Conservation (phyloP, 2,329 filamentous ascomycete species). For the Sporothrix protearum region DNA sequence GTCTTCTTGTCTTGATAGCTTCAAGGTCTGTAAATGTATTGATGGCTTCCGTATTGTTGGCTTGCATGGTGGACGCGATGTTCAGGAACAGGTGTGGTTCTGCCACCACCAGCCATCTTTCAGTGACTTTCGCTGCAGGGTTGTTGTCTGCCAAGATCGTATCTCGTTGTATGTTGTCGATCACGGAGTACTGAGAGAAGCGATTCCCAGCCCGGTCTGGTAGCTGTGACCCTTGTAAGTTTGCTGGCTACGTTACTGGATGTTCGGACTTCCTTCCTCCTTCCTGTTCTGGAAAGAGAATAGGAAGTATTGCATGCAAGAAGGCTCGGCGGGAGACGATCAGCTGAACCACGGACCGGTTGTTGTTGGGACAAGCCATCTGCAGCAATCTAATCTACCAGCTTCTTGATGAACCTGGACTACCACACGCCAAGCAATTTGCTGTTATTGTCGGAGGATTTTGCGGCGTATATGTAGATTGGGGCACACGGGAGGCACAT, state of each 20-base stretch:
- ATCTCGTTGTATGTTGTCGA: too few relatives aligned
- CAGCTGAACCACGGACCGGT: not conserved
- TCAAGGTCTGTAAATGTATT: not conserved
- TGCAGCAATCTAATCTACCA: not conserved
- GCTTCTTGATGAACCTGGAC: not conserved
- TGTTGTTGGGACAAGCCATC: not conserved
- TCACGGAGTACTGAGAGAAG: too few relatives aligned
- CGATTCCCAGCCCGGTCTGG: not conserved
- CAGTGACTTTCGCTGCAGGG: too few relatives aligned
- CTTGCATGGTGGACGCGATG: not conserved
- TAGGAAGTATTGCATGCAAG: not conserved
- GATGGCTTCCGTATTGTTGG: not conserved
- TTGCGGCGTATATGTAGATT: not conserved
- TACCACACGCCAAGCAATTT: not conserved
- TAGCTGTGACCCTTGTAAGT: not conserved
- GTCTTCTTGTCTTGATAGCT: not conserved
- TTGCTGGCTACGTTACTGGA: too few relatives aligned
- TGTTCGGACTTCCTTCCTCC: not conserved
- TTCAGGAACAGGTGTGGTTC: not conserved
- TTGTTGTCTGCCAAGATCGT: too few relatives aligned
- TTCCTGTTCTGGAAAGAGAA: conserved; percentile 7
- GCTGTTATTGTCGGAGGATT: not conserved
- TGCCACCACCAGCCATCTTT: not conserved
- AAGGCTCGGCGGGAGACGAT: not conserved
- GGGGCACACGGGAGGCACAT: not conserved